These are phyloP conservation scores for Keqinozyma sinolaborantium DNA, from an alignment of 1,139 yeast species.

Conservation along the genomic window DNA sequence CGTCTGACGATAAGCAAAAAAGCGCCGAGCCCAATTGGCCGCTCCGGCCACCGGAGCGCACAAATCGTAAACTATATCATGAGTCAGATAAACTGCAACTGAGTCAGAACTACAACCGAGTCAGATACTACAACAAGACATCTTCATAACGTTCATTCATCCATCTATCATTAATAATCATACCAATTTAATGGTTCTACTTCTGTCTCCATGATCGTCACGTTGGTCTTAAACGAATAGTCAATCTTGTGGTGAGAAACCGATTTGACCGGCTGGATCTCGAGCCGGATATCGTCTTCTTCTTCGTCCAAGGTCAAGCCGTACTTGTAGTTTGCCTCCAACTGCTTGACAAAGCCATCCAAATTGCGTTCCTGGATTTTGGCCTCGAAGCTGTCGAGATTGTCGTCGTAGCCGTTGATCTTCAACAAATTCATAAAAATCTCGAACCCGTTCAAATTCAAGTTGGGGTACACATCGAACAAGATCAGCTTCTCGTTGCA, in stretches of 20 bases:
- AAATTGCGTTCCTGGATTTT: constrained; percentile 27
- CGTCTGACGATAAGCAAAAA: too few relatives aligned
- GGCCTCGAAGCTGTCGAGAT: constrained; percentile 17
- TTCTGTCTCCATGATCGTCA: not conserved
- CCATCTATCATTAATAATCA: constrained; percentile 8
- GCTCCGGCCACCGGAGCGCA: too few relatives aligned
- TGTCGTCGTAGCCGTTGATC: constrained; percentile 33
- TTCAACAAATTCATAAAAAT: constrained; percentile 31
- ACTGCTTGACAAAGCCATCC: constrained; percentile 23
- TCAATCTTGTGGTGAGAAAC: not conserved
- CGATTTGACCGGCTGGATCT: not conserved
- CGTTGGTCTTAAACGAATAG: not conserved
- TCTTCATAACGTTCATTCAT: not conserved
- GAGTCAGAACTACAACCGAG: too few relatives aligned
- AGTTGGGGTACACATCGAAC: constrained; percentile 40
- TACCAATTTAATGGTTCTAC: constrained; percentile 11
- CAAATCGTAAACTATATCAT: too few relatives aligned
- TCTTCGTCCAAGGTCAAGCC: constrained; percentile 35
- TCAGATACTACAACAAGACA: too few relatives aligned
- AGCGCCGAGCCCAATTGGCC: too few relatives aligned
- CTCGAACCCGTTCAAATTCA: constrained; percentile 34
- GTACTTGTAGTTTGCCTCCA: constrained; percentile 23
- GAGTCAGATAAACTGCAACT: too few relatives aligned
- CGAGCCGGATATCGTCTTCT: constrained; percentile 5
- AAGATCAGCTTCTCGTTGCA: constrained; percentile 30